Conservation (phyloP, 2,329 filamentous ascomycete genomes). For the Colletotrichum neosansevieriae region DNA sequence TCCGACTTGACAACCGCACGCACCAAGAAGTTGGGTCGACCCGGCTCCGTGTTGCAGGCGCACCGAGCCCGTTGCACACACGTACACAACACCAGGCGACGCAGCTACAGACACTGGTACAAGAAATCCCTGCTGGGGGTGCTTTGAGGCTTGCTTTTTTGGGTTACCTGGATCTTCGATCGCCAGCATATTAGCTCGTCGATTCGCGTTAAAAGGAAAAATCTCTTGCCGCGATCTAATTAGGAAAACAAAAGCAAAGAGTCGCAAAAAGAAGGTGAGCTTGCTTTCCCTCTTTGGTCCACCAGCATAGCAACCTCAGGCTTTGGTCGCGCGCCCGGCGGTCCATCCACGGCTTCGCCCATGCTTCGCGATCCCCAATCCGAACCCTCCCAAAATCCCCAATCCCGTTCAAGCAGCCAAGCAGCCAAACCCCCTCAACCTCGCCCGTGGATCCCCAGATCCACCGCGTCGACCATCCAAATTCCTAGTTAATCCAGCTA, state of each 20-base stretch:
- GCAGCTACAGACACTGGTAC: conserved; percentile 7
- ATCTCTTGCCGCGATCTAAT: conserved; percentile 1
- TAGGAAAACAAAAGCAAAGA: conserved; percentile 18
- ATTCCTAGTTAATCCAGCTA: conserved; percentile 35
- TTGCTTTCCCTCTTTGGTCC: conserved; percentile 34
- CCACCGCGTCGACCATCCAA: conserved; percentile 35
- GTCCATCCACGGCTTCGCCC: conserved; percentile 29
- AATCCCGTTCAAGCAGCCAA: conserved; percentile 33
- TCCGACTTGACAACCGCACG: conserved; percentile 32
- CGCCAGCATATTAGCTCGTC: conserved; percentile 11
- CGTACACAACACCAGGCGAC: conserved; percentile 8
- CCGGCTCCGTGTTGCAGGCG: conserved; percentile 33
- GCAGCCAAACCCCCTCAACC: conserved; percentile 37
- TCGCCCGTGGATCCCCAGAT: conserved; percentile 36
- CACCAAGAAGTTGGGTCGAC: conserved; percentile 38
- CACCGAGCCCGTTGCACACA: conserved; percentile 27
- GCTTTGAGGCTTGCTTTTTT: neutral
- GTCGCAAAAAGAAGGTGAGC: conserved; percentile 21
- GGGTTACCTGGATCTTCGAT: conserved; percentile 6
- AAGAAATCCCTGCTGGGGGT: conserved; percentile 1
- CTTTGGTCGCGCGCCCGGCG: conserved; percentile 12
- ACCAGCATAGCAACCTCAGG: conserved; percentile 15
- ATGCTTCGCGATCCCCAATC: conserved; percentile 17
- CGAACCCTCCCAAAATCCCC: conserved; percentile 13
- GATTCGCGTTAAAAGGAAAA: neutral